Conservation (phyloP, 176 grass and related monocot species). For the Musa schizocarpa region DNA sequence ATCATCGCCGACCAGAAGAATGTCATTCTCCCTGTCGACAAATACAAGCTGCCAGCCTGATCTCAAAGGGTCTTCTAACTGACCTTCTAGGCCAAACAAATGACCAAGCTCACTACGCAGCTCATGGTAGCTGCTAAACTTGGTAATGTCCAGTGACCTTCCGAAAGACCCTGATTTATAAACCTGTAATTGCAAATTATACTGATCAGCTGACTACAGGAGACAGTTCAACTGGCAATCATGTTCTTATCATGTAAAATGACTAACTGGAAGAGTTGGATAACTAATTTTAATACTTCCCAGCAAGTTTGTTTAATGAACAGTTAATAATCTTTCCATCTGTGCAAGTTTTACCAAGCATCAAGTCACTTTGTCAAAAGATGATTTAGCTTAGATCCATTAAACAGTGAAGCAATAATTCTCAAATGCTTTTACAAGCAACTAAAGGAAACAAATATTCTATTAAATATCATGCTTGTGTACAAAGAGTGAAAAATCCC, state of each 20-base stretch:
- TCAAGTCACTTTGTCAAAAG: no score
- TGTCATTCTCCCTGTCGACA: conserved; percentile 76
- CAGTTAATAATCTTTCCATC: no score
- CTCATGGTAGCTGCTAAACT: conserved; percentile 73
- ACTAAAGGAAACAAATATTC: no score
- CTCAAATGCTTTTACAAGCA: no score
- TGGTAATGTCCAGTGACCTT: conserved; percentile 76
- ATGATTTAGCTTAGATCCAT: no score
- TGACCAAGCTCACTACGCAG: conserved; percentile 66
- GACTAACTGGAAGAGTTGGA: background rate
- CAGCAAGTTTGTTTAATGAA: no score
- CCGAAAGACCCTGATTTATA: conserved; percentile 85
- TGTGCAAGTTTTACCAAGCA: no score
- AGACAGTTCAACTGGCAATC: background rate
- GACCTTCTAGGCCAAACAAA: conserved; percentile 79
- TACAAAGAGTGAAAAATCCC: no score
- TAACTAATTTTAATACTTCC: background rate
- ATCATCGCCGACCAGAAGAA: conserved; percentile 82
- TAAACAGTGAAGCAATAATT: no score
- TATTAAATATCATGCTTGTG: no score
- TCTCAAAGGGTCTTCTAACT: conserved; percentile 91
- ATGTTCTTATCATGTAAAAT: no score
- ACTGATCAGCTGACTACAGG: background rate
- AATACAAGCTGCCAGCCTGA: conserved; percentile 99
- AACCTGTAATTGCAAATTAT: conserved; percentile 44